Conservation (phyloP, 352 stramenopile species). For the Phytophthora crassamura region DNA sequence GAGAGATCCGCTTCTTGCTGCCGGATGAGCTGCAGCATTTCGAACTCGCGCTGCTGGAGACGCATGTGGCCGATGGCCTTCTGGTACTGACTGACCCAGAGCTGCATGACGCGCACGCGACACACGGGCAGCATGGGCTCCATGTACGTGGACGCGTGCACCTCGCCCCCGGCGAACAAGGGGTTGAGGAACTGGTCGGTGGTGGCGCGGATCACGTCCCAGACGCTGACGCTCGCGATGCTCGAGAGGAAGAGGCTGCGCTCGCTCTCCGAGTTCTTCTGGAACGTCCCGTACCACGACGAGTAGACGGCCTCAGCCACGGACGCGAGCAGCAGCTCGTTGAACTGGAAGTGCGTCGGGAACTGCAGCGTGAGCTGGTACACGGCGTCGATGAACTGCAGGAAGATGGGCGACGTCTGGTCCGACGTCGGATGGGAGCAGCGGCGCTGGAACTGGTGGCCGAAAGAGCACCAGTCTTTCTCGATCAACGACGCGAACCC, state of each 20-base stretch:
- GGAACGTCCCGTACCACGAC: constrained; percentile 95
- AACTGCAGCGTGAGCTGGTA: constrained; percentile 98
- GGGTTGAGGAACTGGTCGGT: constrained; percentile 87
- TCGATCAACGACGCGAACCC: constrained; percentile 85
- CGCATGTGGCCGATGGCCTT: constrained; percentile 91
- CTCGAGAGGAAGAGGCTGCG: constrained; percentile 66
- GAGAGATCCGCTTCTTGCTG: constrained; percentile 84
- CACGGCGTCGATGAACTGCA: constrained; percentile 98
- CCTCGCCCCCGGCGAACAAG: constrained; percentile 66
- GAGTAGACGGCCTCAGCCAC: constrained; percentile 98
- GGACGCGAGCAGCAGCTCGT: constrained; percentile 92
- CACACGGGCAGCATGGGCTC: constrained; percentile 86
- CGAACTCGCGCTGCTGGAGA: constrained; percentile 85
- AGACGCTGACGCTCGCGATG: constrained; percentile 81
- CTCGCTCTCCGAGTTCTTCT: constrained; percentile 89
- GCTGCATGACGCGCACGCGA: constrained; percentile 85
- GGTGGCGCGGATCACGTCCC: constrained; percentile 84
- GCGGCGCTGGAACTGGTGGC: constrained; percentile 88
- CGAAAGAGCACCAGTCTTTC: constrained; percentile 91
- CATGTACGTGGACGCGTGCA: constrained; percentile 38
- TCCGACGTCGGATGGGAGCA: constrained; percentile 86
- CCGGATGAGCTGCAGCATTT: constrained; percentile 84
- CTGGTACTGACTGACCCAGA: constrained; percentile 88
- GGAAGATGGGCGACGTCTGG: constrained; percentile 98
- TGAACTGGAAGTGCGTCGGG: constrained; percentile 98